Base-by-base conservation (phyloP, 148 eudicot genomes). In the Salicornia ramosissima region DNA sequence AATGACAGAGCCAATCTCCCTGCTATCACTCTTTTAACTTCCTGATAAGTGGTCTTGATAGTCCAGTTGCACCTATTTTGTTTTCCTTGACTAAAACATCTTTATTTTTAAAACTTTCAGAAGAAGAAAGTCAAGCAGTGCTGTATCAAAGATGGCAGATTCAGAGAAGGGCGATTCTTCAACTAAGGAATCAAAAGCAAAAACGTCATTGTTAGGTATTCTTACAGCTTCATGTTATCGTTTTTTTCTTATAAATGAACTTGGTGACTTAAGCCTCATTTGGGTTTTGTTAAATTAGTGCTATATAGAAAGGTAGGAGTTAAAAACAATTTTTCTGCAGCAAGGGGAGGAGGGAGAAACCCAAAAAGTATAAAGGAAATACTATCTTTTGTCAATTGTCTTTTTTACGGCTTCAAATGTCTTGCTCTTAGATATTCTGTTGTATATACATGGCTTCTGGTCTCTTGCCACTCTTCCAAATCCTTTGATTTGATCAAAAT, bases 121-220 rank as follows among this genome's bases (percentile, higher is more conserved):
- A n/a, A 51, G 34, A 8, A 58, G 63, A 61, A 40, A 36, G 6
- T 61, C 56, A 50, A 78, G 36, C 58, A 30, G 4, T 25, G 57
- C 30, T 69, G 40, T 45, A 25, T 4, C 52, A 51, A 25, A 30
- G 59, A 88, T 86, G 93, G 85, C 81, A 49, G 86, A 86, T 65
- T 24, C 82, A 60, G 67, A 74, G 64, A 83, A 86, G 75, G 65
- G 61, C 53, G 82, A 71, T 67, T 70, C 80, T 71, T 72, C 83
- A 45, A 22, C 83, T 34, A 66, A 56, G 64, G 80, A 75, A 46
- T 73, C 70, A 36, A 81, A 77, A 74, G 82, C 72, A 69, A 86
- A 82, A 68, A 55, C 14, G 42, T 82, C 88, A 36, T 62, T 78
- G 49, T 74, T 82, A 76, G 93, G 93, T 83, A 77, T 25, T 10